Base-by-base conservation (phyloP, 169 alveolate species). In the Eimeria falciformis region DNA sequence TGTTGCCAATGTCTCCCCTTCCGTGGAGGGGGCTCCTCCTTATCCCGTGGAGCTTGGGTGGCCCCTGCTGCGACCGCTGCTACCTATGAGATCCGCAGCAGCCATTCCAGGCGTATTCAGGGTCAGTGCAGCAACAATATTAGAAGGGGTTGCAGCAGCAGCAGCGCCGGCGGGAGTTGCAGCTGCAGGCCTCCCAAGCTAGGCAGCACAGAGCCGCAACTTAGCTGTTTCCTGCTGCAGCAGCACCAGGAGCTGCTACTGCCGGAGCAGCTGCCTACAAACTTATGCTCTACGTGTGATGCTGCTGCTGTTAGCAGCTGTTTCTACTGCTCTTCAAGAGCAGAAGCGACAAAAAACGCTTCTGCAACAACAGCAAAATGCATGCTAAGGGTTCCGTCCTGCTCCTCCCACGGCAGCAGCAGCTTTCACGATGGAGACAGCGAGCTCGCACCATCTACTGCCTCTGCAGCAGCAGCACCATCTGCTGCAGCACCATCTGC, bases 131-230 rank as follows among this genome's bases (percentile, higher is more conserved):
- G 84, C 84, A 18, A 5, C 68, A 46, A 5, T 3, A 23, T 9
- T 5, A 46, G 12, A 45, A 79, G 12, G 43, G 29, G 50, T 40
- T 18, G 46, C 92, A 69, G 56, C 88, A 50, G 75, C 86, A n/a
- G 45, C 86, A 87, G 14, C 5, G 75, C 79, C 45, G 33, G 56
- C 71, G 53, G 55, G 65, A 27, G 73, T 7, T 40, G 88, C 88
- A 79, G 29, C 62, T 82, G 73, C 40, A 43, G 87, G 53, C 87
- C 53, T 21, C 87, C 87, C 25, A 78, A 78, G 37, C 87, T 78
- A 29, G 87, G 87, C 71, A 78, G 87, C 69, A 47, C 87, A 12
- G 87, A 78, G 69, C 87, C 87, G 43, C 87, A 78, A 46, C 87
- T 78, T 45, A 78, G 71, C 50, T 78, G 87, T 37, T 78, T 21